Conservation (phyloP, 805 yeast genomes). For the Schwanniomyces yamadae region DNA sequence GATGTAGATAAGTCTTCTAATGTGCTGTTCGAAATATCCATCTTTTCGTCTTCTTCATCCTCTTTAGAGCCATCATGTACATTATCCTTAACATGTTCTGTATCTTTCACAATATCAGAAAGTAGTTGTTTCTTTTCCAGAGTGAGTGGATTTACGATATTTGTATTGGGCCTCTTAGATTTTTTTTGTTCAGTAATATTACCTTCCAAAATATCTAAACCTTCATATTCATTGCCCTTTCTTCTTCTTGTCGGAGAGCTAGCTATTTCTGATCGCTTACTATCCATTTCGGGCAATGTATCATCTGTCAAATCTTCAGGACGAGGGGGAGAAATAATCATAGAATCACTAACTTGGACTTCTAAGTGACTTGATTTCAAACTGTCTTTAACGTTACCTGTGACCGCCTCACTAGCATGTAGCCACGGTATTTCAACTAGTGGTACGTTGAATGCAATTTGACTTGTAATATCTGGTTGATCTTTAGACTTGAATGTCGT, state of each 20-base stretch:
- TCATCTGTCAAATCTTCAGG: not conserved
- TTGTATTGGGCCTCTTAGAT: no score
- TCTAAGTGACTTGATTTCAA: no score
- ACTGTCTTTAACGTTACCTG: conserved; percentile 3
- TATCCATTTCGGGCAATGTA: no score
- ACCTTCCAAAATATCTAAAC: not conserved
- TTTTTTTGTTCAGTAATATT: not conserved
- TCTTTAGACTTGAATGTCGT: conserved; percentile 2
- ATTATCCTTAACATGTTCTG: no score
- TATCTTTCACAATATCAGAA: no score
- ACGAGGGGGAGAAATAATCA: conserved; percentile 1
- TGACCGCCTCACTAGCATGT: conserved; percentile 9
- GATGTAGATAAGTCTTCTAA: conserved; percentile 1
- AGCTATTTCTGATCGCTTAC: no score
- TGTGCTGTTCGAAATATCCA: conserved; percentile 10
- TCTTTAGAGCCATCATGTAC: no score
- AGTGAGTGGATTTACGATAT: no score
- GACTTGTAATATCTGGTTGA: not conserved
- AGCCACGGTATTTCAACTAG: conserved; percentile 33
- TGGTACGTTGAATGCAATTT: conserved; percentile 13
- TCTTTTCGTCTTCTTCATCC: conserved; percentile 8
- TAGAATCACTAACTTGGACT: no score
- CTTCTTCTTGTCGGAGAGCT: conserved; percentile 5
- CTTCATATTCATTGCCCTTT: not conserved
- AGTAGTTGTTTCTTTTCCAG: no score